Evolutionary conservation across 2,329 filamentous ascomycete species (phyloP).

Genomic region (Calonectria honghensis): DNA sequence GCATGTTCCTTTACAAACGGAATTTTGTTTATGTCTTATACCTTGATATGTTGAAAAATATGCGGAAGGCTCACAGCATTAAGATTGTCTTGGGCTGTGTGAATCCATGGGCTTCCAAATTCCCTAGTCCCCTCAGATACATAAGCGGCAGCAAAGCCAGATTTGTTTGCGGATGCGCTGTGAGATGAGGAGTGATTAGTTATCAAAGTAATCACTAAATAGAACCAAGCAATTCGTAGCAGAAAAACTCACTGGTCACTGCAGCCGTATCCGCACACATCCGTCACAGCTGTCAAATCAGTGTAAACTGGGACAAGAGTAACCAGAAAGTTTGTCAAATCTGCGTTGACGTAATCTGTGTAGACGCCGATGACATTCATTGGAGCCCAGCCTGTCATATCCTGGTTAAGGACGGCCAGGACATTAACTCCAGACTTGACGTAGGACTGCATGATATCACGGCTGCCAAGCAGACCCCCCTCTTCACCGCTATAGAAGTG

Average conservation of each 20-base stretch:
- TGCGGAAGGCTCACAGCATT: conserved; percentile 25
- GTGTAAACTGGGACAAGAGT: conserved; percentile 64
- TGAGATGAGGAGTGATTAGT: conserved; percentile 9
- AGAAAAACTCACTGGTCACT: conserved; percentile 60
- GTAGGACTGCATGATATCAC: conserved; percentile 65
- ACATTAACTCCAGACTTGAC: conserved; percentile 59
- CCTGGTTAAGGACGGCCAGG: conserved; percentile 67
- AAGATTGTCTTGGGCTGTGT: conserved; percentile 54
- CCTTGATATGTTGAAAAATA: conserved; percentile 36
- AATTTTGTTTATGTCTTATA: conserved; percentile 25
- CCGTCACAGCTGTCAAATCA: conserved; percentile 52
- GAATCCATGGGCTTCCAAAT: conserved; percentile 57
- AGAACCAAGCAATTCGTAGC: too few species aligned
- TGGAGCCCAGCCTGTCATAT: conserved; percentile 69
- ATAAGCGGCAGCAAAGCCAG: conserved; percentile 55
- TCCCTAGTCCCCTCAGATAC: conserved; percentile 57
- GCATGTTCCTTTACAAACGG: conserved; percentile 31
- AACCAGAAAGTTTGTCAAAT: conserved; percentile 63
- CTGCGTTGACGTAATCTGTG: conserved; percentile 66
- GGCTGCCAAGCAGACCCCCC: conserved; percentile 68
- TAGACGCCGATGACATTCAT: conserved; percentile 65
- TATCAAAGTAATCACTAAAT: background rate
- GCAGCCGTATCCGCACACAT: conserved; percentile 65
- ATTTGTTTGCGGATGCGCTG: conserved; percentile 33
- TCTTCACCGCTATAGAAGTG: conserved; percentile 70